Evolutionary conservation across 129 eudicot species (phyloP).

Genomic region (Saposhnikovia divaricata): DNA sequence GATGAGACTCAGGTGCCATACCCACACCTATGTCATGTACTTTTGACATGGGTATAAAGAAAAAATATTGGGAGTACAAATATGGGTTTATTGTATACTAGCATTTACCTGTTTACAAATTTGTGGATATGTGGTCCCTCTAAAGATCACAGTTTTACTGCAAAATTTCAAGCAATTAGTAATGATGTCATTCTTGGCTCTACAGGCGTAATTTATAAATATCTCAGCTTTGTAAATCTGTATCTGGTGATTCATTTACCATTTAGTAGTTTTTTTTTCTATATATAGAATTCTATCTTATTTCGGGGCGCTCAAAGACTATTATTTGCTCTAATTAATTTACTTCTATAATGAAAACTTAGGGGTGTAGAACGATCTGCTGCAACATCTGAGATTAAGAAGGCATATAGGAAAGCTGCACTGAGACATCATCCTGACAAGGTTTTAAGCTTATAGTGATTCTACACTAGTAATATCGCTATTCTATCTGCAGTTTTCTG

Average conservation of each 20-base stretch:
- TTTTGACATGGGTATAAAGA: background rate
- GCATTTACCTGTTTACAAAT: background rate
- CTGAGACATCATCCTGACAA: slow-evolving; percentile 96
- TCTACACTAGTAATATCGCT: background rate
- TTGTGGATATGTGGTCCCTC: background rate
- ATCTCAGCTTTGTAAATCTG: background rate
- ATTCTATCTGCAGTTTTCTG: background rate
- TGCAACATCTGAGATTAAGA: slow-evolving; percentile 69
- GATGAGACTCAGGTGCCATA: background rate
- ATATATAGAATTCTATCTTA: background rate
- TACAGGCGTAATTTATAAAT: background rate
- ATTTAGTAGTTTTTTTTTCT: background rate
- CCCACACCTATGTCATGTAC: background rate
- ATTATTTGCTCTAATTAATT: background rate
- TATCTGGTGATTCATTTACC: background rate
- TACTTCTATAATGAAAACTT: slow-evolving; percentile 12
- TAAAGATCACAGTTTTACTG: background rate
- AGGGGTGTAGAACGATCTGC: slow-evolving; percentile 86
- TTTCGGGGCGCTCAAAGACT: background rate
- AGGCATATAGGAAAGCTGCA: slow-evolving; percentile 97
- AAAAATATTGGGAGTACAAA: background rate
- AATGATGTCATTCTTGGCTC: background rate
- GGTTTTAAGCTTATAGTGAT: slow-evolving; percentile 33
- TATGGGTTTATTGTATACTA: background rate
- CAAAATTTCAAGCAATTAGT: background rate